A percentile compares a stretch with the other conserved stretches of the same genome.
phyloP scores from a whole-genome alignment of 768 basidiomycete species.

The Serendipita sp. region DNA sequence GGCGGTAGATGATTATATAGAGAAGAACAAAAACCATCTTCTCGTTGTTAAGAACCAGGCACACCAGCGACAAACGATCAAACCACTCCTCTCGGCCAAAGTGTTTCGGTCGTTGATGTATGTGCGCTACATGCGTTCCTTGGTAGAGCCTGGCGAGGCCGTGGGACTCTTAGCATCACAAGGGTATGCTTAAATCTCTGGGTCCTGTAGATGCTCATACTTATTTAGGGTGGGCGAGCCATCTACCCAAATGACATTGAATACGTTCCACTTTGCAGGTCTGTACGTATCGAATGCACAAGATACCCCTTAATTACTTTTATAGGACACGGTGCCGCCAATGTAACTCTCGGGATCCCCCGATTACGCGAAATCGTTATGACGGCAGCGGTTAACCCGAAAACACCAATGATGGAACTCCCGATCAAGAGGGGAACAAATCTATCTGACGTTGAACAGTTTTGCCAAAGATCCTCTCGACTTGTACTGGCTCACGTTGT shows the following conservation, averaged over 20 bases:
- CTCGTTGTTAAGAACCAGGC: constrained; percentile 25
- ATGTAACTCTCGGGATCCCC: constrained; percentile 97
- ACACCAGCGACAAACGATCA: constrained; percentile 25
- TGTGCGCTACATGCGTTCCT: constrained; percentile 79
- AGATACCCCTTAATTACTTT: constrained; percentile 7
- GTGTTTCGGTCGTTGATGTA: constrained; percentile 76
- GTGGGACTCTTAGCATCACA: constrained; percentile 94
- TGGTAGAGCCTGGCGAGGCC: constrained; percentile 97
- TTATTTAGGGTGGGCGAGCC: constrained; percentile 79
- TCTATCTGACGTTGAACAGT: constrained; percentile 43
- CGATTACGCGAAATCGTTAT: constrained; percentile 97
- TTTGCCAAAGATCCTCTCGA: constrained; percentile 80
- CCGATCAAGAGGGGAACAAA: constrained; percentile 39
- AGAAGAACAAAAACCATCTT: constrained; percentile 47
- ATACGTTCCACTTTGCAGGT: constrained; percentile 99
- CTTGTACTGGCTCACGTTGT: constrained; percentile 80
- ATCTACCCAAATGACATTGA: constrained; percentile 98
- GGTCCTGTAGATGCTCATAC: neutral
- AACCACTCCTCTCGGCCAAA: constrained; percentile 29
- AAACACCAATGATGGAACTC: constrained; percentile 95
- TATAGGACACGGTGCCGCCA: constrained; percentile 94
- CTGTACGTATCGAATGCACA: constrained; percentile 16
- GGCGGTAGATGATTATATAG: constrained; percentile 62
- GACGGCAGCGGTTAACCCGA: constrained; percentile 91
- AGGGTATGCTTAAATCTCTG: constrained; percentile 39